Percentiles rank a stretch among this genome's conserved stretches.
phyloP scores from a whole-genome alignment of 805 yeast genomes.

The Kodamaea lidongshanica region DNA sequence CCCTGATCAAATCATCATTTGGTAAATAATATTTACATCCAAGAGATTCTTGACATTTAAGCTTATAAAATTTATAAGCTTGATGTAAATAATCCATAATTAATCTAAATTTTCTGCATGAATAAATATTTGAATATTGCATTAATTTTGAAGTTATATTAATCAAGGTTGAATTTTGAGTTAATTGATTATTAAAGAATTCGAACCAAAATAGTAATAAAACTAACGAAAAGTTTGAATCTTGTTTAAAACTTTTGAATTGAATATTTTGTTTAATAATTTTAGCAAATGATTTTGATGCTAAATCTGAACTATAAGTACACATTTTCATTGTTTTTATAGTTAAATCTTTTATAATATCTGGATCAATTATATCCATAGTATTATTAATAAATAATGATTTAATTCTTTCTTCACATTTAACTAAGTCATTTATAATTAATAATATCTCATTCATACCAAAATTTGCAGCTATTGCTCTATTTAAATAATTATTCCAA shows the following conservation, averaged over 20 bases:
- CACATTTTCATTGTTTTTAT: no score
- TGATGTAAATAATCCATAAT: slow-evolving; percentile 14
- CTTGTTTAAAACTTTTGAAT: slow-evolving; percentile 1
- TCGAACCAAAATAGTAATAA: slow-evolving; percentile 4
- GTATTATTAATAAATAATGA: no score
- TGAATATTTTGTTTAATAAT: no score
- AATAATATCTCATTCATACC: no score
- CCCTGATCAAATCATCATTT: not conserved
- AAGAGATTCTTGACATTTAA: slow-evolving; percentile 1
- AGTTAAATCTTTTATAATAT: no score
- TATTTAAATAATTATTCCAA: no score
- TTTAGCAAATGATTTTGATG: no score
- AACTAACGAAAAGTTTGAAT: slow-evolving; percentile 3
- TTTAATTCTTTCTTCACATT: no score
- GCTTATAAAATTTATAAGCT: slow-evolving; percentile 5
- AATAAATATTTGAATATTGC: slow-evolving; percentile 9
- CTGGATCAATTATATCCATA: no score
- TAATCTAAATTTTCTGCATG: slow-evolving; percentile 5
- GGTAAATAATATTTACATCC: slow-evolving; percentile 1
- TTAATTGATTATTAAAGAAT: slow-evolving; percentile 14
- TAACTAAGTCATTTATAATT: no score
- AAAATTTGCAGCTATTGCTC: no score
- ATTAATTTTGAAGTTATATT: slow-evolving; percentile 5
- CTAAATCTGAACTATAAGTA: no score
- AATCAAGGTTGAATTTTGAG: slow-evolving; percentile 10